phyloP scores from a whole-genome alignment of 495 filamentous ascomycete species.

The Cudoniella acicularis region DNA sequence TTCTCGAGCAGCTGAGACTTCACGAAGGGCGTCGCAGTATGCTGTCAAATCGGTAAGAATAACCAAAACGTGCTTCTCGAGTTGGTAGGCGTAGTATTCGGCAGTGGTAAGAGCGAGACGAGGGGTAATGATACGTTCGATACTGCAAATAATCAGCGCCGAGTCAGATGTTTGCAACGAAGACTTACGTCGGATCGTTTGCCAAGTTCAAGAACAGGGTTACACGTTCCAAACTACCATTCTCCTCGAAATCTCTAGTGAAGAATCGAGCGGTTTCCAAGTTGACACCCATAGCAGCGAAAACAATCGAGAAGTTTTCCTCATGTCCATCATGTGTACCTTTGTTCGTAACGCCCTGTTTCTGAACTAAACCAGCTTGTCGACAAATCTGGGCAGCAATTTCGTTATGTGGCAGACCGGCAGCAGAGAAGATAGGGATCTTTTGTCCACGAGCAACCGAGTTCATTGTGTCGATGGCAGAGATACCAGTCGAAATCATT shows the following conservation, averaged over 20 bases:
- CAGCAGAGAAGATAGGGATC: constrained; percentile 98
- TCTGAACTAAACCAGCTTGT: constrained; percentile 87
- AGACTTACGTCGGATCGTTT: constrained; percentile 89
- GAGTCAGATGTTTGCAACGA: background rate
- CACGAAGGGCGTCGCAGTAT: constrained; percentile 98
- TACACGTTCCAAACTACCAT: constrained; percentile 94
- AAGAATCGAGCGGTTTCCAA: constrained; percentile 99
- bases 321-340: constrained; percentile 95
- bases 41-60: constrained; percentile 97
- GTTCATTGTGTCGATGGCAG: constrained; percentile 99
- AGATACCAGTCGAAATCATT: constrained; percentile 99
- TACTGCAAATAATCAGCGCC: constrained; percentile 48
- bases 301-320: constrained; percentile 99
- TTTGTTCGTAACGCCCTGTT: constrained; percentile 75
- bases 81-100: constrained; percentile 99
- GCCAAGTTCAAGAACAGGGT: constrained; percentile 98
- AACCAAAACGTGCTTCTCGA: constrained; percentile 98
- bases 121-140: constrained; percentile 99
- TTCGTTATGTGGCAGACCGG: constrained; percentile 98
- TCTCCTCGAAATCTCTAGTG: constrained; percentile 98
- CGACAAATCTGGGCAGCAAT: constrained; percentile 97
- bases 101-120: constrained; percentile 97
- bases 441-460: constrained; percentile 99
- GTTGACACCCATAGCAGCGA: constrained; percentile 99
- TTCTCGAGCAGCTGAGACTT: constrained; percentile 95